phyloP scores from a whole-genome alignment of 108 stramenopile genomes.

The Stephanodiscus minutulus region DNA sequence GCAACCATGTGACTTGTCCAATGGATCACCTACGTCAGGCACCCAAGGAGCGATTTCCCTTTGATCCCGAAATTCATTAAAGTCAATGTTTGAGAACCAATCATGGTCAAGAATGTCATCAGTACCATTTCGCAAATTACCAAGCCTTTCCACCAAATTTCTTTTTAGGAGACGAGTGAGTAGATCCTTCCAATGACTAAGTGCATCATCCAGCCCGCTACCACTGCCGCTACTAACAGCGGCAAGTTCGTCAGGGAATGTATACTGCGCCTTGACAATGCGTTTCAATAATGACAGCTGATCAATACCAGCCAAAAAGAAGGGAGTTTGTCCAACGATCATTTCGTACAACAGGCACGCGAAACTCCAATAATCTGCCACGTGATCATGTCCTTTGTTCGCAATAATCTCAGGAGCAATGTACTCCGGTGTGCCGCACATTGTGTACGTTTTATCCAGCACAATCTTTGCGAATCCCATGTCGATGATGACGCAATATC shows the following conservation, averaged over 20 bases:
- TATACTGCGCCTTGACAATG: constrained; percentile 74
- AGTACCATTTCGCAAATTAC: background rate
- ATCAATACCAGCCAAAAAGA: constrained; percentile 78
- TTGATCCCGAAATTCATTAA: constrained; percentile 1
- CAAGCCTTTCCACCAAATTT: too few species aligned
- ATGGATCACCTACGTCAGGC: background rate
- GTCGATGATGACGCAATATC: constrained; percentile 84
- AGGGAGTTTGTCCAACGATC: constrained; percentile 73
- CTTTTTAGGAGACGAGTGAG: too few species aligned
- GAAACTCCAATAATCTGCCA: constrained; percentile 4
- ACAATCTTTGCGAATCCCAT: constrained; percentile 86
- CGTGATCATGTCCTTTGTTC: constrained; percentile 5
- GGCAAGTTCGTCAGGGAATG: constrained; percentile 40
- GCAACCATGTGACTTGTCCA: background rate
- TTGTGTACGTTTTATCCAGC: constrained; percentile 76
- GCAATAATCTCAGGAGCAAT: constrained; percentile 89
- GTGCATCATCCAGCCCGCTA: too few species aligned
- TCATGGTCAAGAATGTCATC: constrained; percentile 2
- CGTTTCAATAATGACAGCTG: constrained; percentile 83
- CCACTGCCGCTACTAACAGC: too few species aligned
- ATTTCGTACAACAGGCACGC: constrained; percentile 77
- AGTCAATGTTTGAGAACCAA: constrained; percentile 2
- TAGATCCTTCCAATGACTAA: too few species aligned
- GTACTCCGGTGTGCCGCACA: constrained; percentile 93
- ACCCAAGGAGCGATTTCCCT: background rate